Evolutionary conservation across 495 filamentous ascomycete species (phyloP), one percentile per base, ranked within the genome.

Genomic region (Penicillium turbatum): DNA sequence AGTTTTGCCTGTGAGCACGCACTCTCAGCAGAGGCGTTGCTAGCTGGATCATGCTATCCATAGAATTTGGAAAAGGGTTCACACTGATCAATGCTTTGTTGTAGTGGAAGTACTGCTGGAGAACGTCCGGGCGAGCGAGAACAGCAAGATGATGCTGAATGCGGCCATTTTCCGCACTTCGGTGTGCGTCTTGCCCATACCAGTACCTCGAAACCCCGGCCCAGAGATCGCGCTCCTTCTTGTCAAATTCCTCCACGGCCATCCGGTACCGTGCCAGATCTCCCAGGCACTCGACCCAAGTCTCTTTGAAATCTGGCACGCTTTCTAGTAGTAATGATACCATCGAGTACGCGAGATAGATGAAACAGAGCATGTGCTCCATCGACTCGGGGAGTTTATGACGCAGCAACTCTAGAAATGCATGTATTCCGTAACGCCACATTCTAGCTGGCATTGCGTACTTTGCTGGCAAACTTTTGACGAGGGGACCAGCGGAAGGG

Each of bases 201-300:
- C 91, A 96, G 32, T 82, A 82, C 16, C 85, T 71, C 6, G 87
- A 86, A 0, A 95, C 86, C 0, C 77, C 78, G 9, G 85, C 86
- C 90, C 92, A 96, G 1, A 81, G 71, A 40, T 95, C 90, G 0
- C 86, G 79, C 39, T 92, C 88, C 10, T 79, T 71, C 16, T 84
- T 69, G 48, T 90, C 83, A 31, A 81, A 76, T 44, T 90, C 85
- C 62, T 92, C 87, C 26, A 92, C 84, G 1, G 87, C 87, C 87
- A 92, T 91, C 0, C 84, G 73, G 48, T 87, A 88, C 29, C 84
- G 68, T 0, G 82, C 86, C 3, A 93, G 67, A 65, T 93, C 89
- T 0, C 90, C 90, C 0, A 96, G 74, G 59, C 89, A 95, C 57
- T 96, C 91, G 21, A 95, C 87, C 91, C 92, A 96, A 0, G 87